Evolutionary conservation across 2,329 filamentous ascomycete species (phyloP), one percentile per base, ranked within the genome.

Genomic region (Mollisiaceae sp.): DNA sequence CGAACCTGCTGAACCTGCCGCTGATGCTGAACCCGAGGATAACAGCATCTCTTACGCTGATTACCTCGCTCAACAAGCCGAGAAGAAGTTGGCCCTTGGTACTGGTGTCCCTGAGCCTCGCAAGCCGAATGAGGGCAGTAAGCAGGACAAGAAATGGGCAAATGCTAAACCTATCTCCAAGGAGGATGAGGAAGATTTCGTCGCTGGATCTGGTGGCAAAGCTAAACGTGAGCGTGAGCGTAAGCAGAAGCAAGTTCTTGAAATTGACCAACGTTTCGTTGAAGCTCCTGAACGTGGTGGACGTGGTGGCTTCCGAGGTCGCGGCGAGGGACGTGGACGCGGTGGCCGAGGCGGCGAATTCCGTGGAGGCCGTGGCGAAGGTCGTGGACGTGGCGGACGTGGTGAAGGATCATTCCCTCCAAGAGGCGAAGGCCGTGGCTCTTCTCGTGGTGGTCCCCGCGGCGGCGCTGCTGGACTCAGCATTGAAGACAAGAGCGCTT

Each of bases 71-170:
- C 88, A 91, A 79, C 85, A 84, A 77, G 86, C 86, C 65, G 86
- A 88, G 80, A 94, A 94, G 87, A 94, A 93, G 83, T 82, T 87
- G 71, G 86, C 87, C 71, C 86, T 94, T 66, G 85, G 83, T 74
- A 80, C 84, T 70, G 86, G 86, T 74, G 80, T 82, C 73, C 85
- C 89, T 75, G 86, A 92, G 76, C 85, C 93, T 77, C 94, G 95
- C 83, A 89, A 93, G 84, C 83, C 94, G 80, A 97, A 98, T 85
- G 94, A 97, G 85, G 94, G 94, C 77, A 86, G 84, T 84, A 92
- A 93, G 84, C 78, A 83, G 75, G 89, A 93, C 85, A 94, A 95
- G 88, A 95, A 97, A 87, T 97, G 94, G 92, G 91, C 91, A 76
- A 85, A 86, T 75, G 93, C 93, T 78, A 96, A 94, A 85, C 77